These are phyloP conservation scores for Porpolomopsis calyptriformis DNA, from an alignment of 768 basidiomycete genomes.

Conservation along the genomic window DNA sequence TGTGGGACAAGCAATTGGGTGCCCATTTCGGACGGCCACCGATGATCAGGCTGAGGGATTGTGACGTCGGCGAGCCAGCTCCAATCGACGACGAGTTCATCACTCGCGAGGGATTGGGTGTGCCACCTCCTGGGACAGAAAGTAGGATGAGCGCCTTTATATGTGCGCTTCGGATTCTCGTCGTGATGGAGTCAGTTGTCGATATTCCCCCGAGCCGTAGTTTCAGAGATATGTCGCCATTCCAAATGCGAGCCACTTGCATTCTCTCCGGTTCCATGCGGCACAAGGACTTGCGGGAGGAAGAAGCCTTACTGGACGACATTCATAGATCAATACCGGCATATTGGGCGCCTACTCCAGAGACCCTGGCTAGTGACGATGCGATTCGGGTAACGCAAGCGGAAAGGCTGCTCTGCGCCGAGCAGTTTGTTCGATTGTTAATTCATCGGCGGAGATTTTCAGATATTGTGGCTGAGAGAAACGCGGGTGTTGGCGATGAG, in stretches of 20 bases:
- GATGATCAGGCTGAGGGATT: conserved; percentile 77
- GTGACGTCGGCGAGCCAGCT: conserved; percentile 81
- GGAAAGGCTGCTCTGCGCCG: conserved; percentile 75
- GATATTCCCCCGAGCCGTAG: conserved; percentile 67
- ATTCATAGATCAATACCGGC: conserved; percentile 60
- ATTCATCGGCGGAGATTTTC: conserved; percentile 84
- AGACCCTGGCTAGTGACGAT: conserved; percentile 75
- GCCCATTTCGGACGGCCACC: conserved; percentile 87
- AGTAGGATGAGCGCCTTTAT: conserved; percentile 78
- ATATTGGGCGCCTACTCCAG: conserved; percentile 72
- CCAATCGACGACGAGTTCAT: conserved; percentile 86
- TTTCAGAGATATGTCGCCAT: conserved; percentile 58
- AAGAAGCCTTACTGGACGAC: conserved; percentile 73
- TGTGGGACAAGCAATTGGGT: conserved; percentile 90
- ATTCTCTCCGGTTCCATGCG: conserved; percentile 54
- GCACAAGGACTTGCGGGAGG: conserved; percentile 62
- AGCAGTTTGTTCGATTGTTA: conserved; percentile 79
- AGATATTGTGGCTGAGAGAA: conserved; percentile 62
- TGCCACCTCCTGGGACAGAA: conserved; percentile 62
- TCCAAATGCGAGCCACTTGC: conserved; percentile 60
- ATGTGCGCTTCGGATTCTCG: conserved; percentile 62
- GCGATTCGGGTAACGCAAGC: conserved; percentile 86
- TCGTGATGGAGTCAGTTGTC: conserved; percentile 81
- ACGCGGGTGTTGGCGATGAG: conserved; percentile 37
- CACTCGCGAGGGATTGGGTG: conserved; percentile 55